Evolutionary conservation across 257 asterid species (phyloP), one percentile per base, ranked within the genome.

Genomic region (Solanum chiquidenum): DNA sequence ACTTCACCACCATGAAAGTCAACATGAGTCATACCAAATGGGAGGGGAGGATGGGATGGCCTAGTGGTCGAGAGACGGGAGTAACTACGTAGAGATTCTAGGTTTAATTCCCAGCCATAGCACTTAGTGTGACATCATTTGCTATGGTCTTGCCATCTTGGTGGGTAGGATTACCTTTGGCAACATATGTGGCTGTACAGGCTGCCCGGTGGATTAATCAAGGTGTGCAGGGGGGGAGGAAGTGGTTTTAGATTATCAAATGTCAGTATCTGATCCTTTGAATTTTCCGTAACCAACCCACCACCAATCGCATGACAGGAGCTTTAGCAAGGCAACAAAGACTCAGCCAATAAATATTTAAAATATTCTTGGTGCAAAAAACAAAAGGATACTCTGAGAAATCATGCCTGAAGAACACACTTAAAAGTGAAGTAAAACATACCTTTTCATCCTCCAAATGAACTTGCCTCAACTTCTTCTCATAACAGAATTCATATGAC

Each of bases 401-500:
- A 79, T 79, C 85, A 80, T 80, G 68, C 68, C 68, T 46, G 42
- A 46, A 46, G 38, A 46, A 49, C 27, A 46, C 52, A 80, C 11
- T 83, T 44, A 34, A 60, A 42, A 46, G 86, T 68, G 37, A 89
- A 87, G 27, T 49, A 88, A 84, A 25, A 75, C 88, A 86, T 93
- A 97, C 99, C 98, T 96, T 94, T 0, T 92, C 98, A 85, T 94
- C 98, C 94, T 97, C 99, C 93, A 93, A 18, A 90, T 97, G 99
- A 90, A 97, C 87, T 90, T 97, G 99, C 14, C 99, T 95, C 92
- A 97, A 69, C 86, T 85, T 91, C 90, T 90, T 92, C 91, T 93
- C 93, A 89, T 95, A 93, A 89, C 99, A 97, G 89, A 97, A 96
- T 91, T 97, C 99, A 92, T 97, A 97, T 68, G 98, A 91, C 99